Base-by-base conservation (phyloP, 2,329 filamentous ascomycete species). In the Verticillium dahliae region DNA sequence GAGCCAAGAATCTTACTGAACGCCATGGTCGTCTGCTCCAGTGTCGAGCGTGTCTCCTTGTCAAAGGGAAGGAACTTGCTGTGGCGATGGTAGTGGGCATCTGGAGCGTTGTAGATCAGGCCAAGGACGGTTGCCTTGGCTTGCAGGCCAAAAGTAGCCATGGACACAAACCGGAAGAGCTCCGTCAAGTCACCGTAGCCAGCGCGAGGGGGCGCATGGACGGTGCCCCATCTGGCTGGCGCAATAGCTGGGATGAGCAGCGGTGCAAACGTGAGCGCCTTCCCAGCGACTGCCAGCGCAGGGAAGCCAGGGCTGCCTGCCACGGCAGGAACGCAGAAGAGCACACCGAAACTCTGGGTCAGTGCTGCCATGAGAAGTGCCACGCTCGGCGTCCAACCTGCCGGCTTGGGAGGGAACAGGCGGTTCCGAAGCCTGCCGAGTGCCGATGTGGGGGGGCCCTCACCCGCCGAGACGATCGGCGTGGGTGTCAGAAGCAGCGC, bases 401-500 rank as follows among this genome's bases (percentile, higher is more conserved):
- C 69, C 3, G 80, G 76, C 61, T 82, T 82, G 2, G 69, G 71
- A 0, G 74, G 70, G 35, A 78, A 66, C 1, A 78, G 11, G 62
- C 63, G 65, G 39, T 72, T 62, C 45, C 71, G 64, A 60, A 73
- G 52, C 57, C 68, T 69, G 57, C 65, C 66, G 65, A 70, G 73
- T 62, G 62, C 67, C 11, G 75, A 73, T 6, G 62, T 62, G 63
- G 69, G 65, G 67, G 73, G 55, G 61, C 69, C 50, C 62, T 67
- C 62, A 7, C 64, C 65, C 22, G 63, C 62, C 4, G 69, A 62
- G 11, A 72, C 70, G 11, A 83, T 63, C 1, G 83, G 80, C 5
- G 80, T 69, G 1, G 84, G 84, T 0, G 81, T 85, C 33, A 86
- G 77, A 10, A 87, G 73, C 34, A 88, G 73, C 7, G 82, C 80